A percentile compares a stretch with the other conserved stretches of the same genome.
phyloP scores from a whole-genome alignment of 306 rosid species.

The Gillenia trifoliata region DNA sequence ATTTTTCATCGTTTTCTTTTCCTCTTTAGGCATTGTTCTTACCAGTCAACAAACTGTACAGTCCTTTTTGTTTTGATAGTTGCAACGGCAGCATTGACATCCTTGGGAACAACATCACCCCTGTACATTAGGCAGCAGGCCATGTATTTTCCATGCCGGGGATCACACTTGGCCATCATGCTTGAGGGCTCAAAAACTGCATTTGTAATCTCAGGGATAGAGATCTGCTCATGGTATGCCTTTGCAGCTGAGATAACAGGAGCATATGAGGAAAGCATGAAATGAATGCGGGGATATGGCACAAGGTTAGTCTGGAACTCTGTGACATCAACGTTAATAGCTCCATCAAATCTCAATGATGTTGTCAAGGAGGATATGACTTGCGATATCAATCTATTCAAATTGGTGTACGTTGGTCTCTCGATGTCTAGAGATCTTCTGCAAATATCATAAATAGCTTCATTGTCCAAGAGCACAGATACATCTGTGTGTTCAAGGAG shows the following conservation, averaged over 20 bases:
- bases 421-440: conserved; percentile 90
- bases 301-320: conserved; percentile 99
- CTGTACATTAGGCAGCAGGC: conserved; percentile 98
- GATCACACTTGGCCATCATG: conserved; percentile 99
- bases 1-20: not conserved
- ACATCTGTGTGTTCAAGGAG: conserved; percentile 98
- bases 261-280: conserved; percentile 94
- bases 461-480: conserved; percentile 88
- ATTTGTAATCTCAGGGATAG: conserved; percentile 93
- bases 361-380: conserved; percentile 91
- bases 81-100: conserved; percentile 92
- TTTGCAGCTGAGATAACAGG: conserved; percentile 98
- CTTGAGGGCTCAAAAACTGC: conserved; percentile 97
- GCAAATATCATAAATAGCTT: conserved; percentile 95
- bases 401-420: conserved; percentile 90
- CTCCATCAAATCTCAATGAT: conserved; percentile 96
- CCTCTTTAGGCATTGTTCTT: conserved; percentile 5
- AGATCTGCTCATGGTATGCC: conserved; percentile 94
- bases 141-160: conserved; percentile 99
- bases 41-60: conserved; percentile 99
- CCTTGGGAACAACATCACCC: conserved; percentile 98
- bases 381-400: conserved; percentile 92
- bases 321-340: conserved; percentile 88
- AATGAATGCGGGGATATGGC: conserved; percentile 93
- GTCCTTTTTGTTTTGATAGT: conserved; percentile 95